phyloP scores from a whole-genome alignment of 257 asterid genomes.

The Solanum bukasovii region DNA sequence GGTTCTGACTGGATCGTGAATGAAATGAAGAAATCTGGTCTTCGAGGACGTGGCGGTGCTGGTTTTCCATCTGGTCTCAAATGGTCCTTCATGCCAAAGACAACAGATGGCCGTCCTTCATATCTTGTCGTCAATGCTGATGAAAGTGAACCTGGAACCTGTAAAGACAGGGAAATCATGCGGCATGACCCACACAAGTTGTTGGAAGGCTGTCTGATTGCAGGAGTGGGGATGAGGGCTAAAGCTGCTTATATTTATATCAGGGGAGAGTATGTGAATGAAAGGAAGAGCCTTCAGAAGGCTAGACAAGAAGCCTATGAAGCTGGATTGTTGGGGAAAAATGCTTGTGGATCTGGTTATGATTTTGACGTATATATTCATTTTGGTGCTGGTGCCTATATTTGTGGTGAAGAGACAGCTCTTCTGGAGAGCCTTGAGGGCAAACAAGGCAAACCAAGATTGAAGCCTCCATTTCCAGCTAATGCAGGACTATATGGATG shows the following conservation, averaged over 20 bases:
- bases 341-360: conserved; percentile 95
- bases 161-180: conserved; percentile 98
- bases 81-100: conserved; percentile 99
- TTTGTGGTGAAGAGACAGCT: conserved; percentile 98
- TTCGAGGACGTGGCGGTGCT: conserved; percentile 99
- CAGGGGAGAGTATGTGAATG: conserved; percentile 96
- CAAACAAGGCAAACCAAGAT: conserved; percentile 93
- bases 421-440: conserved; percentile 99
- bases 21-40: conserved; percentile 96
- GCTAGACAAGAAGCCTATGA: conserved; percentile 92
- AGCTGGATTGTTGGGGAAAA: conserved; percentile 84
- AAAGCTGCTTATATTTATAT: conserved; percentile 91
- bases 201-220: conserved; percentile 91
- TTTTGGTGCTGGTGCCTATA: conserved; percentile 96
- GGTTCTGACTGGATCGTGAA: conserved; percentile 96
- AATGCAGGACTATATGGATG: conserved; percentile 95
- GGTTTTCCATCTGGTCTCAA: conserved; percentile 98
- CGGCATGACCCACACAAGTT: conserved; percentile 98
- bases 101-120: conserved; percentile 94
- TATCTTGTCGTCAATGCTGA: conserved; percentile 98
- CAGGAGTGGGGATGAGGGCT: conserved; percentile 99
- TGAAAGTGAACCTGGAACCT: conserved; percentile 99
- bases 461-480: conserved; percentile 99
- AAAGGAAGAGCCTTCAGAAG: conserved; percentile 68
- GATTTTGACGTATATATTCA: conserved; percentile 95